Conservation (phyloP, 2,329 filamentous ascomycete genomes). For the Neoscytalidium dimidiatum region DNA sequence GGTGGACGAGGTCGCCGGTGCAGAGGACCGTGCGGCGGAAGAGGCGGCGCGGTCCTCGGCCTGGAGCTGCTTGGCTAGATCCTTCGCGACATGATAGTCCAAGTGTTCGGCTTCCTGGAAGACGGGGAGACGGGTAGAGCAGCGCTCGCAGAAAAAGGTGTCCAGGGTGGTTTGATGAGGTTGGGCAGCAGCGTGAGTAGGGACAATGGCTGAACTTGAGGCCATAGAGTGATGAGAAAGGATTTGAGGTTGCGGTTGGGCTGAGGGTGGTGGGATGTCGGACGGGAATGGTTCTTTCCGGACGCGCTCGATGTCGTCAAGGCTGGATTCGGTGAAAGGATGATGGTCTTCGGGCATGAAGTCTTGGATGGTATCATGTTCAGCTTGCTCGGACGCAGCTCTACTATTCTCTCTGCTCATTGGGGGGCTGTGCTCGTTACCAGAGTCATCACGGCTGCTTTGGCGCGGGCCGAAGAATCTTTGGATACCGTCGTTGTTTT, state of each 20-base stretch:
- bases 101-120: slow-evolving; percentile 72
- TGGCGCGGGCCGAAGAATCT: slow-evolving; percentile 32
- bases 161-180: slow-evolving; percentile 30
- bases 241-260: slow-evolving; percentile 28
- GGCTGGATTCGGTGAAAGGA: background rate
- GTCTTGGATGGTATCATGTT: background rate
- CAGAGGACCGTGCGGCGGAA: slow-evolving; percentile 10
- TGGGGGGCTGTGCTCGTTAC: background rate
- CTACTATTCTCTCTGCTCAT: slow-evolving; percentile 7
- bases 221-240: background rate
- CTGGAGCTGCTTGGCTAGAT: slow-evolving; percentile 66
- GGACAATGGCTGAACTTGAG: background rate
- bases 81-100: slow-evolving; percentile 94
- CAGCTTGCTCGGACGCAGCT: background rate
- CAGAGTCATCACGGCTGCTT: slow-evolving; percentile 12
- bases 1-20: slow-evolving; percentile 25
- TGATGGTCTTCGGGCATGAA: background rate
- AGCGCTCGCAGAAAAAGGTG: slow-evolving; percentile 63
- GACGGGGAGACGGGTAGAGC: slow-evolving; percentile 61
- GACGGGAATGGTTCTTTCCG: background rate
- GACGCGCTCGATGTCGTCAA: background rate
- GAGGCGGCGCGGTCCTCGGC: slow-evolving; percentile 29
- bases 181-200: background rate
- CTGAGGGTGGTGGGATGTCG: slow-evolving; percentile 33
- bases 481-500: slow-evolving; percentile 37